Conservation (phyloP, 148 eudicot species). For the Salicornia ramosissima region DNA sequence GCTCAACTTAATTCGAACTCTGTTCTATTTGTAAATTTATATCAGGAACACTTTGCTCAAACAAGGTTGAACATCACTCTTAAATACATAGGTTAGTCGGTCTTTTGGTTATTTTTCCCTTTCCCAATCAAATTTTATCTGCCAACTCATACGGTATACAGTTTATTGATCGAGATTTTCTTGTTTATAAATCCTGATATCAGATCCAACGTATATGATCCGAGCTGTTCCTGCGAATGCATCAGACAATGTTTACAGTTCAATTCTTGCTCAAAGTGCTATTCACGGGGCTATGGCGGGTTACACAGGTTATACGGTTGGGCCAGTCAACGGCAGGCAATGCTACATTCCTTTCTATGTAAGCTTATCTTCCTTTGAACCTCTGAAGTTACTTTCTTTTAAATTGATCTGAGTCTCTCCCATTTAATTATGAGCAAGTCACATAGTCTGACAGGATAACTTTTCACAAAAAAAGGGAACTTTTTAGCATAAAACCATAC, state of each 20-base stretch:
- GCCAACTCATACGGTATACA: not conserved
- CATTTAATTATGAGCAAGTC: no score
- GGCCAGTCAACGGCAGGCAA: constrained; percentile 74
- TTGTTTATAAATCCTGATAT: not conserved
- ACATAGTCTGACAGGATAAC: no score
- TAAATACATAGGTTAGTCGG: constrained; percentile 74
- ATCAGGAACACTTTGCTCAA: constrained; percentile 67
- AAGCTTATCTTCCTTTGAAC: constrained; percentile 23
- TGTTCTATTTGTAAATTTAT: constrained; percentile 3
- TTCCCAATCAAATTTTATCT: not conserved
- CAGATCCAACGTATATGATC: constrained; percentile 98
- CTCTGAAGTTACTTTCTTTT: not conserved
- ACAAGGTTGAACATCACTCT: constrained; percentile 60
- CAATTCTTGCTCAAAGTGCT: constrained; percentile 88
- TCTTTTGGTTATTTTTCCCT: not conserved
- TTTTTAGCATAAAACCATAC: no score
- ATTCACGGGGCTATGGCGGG: constrained; percentile 97
- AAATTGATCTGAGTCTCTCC: not conserved
- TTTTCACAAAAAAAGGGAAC: no score
- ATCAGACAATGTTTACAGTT: constrained; percentile 82
- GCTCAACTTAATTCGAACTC: not conserved
- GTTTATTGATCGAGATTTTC: not conserved
- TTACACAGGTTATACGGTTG: constrained; percentile 78
- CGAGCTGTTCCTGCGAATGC: constrained; percentile 86
- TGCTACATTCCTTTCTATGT: constrained; percentile 83